Base-by-base conservation (phyloP, 768 basidiomycete species). In the Suillus ampliporus region DNA sequence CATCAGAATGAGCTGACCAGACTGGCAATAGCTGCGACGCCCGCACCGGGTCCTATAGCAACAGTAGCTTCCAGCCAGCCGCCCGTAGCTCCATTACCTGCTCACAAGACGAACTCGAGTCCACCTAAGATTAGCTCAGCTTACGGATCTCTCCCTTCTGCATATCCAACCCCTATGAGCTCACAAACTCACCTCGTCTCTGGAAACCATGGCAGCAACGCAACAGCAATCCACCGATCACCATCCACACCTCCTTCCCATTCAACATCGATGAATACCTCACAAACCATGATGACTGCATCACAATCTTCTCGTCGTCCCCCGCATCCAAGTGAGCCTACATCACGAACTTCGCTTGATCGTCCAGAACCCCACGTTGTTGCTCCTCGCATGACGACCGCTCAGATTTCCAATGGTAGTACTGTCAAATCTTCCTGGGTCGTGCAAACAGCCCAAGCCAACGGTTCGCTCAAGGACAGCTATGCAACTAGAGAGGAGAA, bases 341-440 rank as follows among this genome's bases (percentile, higher is more conserved):
- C 38, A 28, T 26, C 54, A 13, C 54, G 54, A 19, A 40, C 38
- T 40, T 26, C 54, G 19, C 54, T 56, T 4, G 54, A 56, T 17
- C 54, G 17, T 60, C 50, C 53, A 37, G 58, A 60, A 26, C 59
- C 19, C 15, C 64, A 61, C 41, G 41, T 58, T 26, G 72, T 57
- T 31, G 72, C 63, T 13, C 17, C 28, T 57, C 68, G 60, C 35
- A 65, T 68, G 51, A 60, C 51, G 21, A 57, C 38, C 26, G 34
- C 65, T 40, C 60, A 58, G 53, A n/a, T 61, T 35, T 65, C 73
- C 10, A 67, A 58, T 40, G 35, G 57, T 8, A 59, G 68, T 47
- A 76, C 71, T 5, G 62, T 77, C 38, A 67, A 74, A 60, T 68
- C 70, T 23, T 67, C 76, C 15, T 76, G 76, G 74, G 67, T 77